Base-by-base conservation (phyloP, 495 filamentous ascomycete genomes). In the Hypoxylon lienhwacheense region DNA sequence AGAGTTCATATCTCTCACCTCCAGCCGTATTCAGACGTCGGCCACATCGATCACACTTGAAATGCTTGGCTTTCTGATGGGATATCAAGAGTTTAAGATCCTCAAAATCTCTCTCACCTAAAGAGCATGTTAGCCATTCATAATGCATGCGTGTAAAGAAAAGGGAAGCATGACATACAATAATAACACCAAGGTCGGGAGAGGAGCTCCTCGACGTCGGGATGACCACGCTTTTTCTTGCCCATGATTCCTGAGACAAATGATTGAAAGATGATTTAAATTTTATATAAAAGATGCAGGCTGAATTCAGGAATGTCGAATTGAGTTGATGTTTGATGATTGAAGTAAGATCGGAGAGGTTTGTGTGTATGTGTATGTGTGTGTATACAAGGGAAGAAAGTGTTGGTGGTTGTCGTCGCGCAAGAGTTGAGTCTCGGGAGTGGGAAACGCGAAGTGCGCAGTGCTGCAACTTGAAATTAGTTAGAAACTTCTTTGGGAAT, bases 51-150 rank as follows among this genome's bases (percentile, higher is more conserved):
- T 95, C 89, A 71, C 93, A 98, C 67, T 95, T 96, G 81, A 95
- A 97, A 70, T 98, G 93, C 73, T 97, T 97, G 15, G 93, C 91
- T 69, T 96, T 97, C 66, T 97, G 95, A 73, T 98, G 93, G 42
- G 86, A 87, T 54, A 96, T 95, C 39, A 98, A 83, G 51, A 97
- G 90, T 73, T 95, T 95, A 8, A 97, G 70, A 70, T 97, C 93
- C 66, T 97, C 91, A 60, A 98, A 98, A 73, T 97, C 93, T 71
- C 92, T 85, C 74, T 97, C 93, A 74, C 79, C 79, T 79, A 34
- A 1, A 14, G 35, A 7, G 31, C 1, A 11, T 34, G 49, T 75
- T 59, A 76, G 68, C 44, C 34, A 50, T 20, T 25, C 36, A 3
- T 22, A n/a, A n/a, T 40, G 17, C 15, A 11, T 22, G 12, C 7